Evolutionary conservation across 192 early-diverging fungal genomes (phyloP).

Genomic region (Cladochytrium replicatum): DNA sequence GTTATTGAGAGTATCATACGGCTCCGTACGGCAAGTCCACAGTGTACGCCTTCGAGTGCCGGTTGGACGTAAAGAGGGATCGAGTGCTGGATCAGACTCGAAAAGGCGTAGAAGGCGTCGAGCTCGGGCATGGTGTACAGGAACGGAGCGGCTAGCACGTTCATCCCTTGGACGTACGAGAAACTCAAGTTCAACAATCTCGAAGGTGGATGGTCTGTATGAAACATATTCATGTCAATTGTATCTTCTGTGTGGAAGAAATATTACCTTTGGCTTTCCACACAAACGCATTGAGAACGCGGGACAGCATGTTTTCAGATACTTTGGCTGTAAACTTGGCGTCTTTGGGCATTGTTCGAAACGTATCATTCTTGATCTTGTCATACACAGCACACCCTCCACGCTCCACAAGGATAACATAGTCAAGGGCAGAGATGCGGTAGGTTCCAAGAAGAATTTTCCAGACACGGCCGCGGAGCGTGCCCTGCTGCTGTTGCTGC

Average conservation of each 20-base stretch:
- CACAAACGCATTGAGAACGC: constrained; percentile 78
- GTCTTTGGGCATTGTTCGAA: constrained; percentile 76
- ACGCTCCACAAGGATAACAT: constrained; percentile 55
- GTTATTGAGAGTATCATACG: background rate
- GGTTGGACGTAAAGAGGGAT: constrained; percentile 93
- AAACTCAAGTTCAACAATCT: constrained; percentile 44
- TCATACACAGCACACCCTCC: constrained; percentile 63
- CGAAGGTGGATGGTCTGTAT: constrained; percentile 31
- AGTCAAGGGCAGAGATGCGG: constrained; percentile 60
- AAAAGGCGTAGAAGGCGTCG: constrained; percentile 80
- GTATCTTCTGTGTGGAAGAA: background rate
- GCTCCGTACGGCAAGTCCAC: constrained; percentile 62
- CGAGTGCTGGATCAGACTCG: constrained; percentile 73
- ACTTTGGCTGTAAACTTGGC: constrained; percentile 59
- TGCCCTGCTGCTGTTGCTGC: constrained; percentile 6
- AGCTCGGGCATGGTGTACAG: constrained; percentile 85
- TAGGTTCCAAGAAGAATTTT: constrained; percentile 65
- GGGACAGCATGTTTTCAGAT: constrained; percentile 58
- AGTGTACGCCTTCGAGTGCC: constrained; percentile 79
- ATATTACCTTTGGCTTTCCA: constrained; percentile 69
- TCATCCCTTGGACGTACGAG: constrained; percentile 93
- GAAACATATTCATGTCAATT: background rate
- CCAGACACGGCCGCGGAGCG: constrained; percentile 55
- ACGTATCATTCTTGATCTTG: constrained; percentile 87
- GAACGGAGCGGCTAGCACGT: constrained; percentile 85